Conservation (phyloP, 805 yeast genomes). For the Candida montana region DNA sequence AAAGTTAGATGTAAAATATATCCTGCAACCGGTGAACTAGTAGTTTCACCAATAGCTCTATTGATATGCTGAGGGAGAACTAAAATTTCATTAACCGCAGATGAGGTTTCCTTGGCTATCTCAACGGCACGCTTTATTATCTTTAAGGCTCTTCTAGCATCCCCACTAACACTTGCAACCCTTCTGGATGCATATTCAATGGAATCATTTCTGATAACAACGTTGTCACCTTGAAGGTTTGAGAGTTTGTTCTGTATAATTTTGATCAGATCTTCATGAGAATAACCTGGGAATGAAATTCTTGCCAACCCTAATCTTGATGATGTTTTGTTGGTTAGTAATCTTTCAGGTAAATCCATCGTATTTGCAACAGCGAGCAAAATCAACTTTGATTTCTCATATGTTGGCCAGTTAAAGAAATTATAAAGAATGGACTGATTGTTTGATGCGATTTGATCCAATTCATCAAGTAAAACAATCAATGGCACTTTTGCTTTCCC, state of each 20-base stretch:
- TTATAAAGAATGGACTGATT: constrained; percentile 88
- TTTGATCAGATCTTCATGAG: constrained; percentile 66
- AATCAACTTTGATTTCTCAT: constrained; percentile 68
- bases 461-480: constrained; percentile 82
- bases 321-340: constrained; percentile 80
- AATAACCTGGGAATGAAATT: constrained; percentile 84
- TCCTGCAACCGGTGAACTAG: constrained; percentile 62
- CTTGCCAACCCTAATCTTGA: constrained; percentile 87
- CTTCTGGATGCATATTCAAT: constrained; percentile 88
- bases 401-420: constrained; percentile 96
- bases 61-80: constrained; percentile 73
- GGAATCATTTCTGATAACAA: constrained; percentile 58
- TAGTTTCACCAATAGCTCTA: constrained; percentile 74
- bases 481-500: constrained; percentile 29
- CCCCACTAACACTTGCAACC: constrained; percentile 95
- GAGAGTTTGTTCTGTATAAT: constrained; percentile 72
- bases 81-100: constrained; percentile 30
- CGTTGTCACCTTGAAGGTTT: constrained; percentile 31
- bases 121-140: constrained; percentile 88
- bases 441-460: constrained; percentile 84
- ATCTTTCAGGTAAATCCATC: constrained; percentile 93
- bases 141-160: constrained; percentile 87
- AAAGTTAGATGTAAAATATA: constrained; percentile 59
- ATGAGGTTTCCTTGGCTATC: constrained; percentile 41
- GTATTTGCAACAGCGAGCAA: constrained; percentile 95